Base-by-base conservation (phyloP, 306 rosid genomes). In the Styphnolobium japonicum region DNA sequence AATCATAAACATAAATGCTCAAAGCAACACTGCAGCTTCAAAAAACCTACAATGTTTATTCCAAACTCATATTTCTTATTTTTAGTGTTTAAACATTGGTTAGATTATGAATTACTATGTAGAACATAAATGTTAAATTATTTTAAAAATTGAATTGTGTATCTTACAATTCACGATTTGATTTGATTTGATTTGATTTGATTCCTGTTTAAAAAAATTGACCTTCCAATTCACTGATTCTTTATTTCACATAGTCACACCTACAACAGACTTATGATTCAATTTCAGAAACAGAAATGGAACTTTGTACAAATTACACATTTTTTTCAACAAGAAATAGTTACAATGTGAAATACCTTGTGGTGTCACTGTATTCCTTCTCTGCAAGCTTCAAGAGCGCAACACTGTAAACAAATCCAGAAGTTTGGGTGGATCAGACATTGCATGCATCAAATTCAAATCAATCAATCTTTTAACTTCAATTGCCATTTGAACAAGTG, bases 311-410 rank as follows among this genome's bases (percentile, higher is more conserved):
- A 58, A 64, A 34, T 34, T 31, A 62, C 3, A n/a, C 34, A 29
- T 1, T 70, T 56, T 40, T 49, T 31, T 6, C 34, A 62, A 56
- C 12, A 61, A n/a, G 11, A 12, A 75, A 31, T 33, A n/a, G 49
- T 34, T 51, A 23, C 52, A 57, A 48, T 2, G 23, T 12, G 15
- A 39, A 25, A 40, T 92, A 94, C 98, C 98, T 95, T 22, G 98
- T 92, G 48, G 98, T 92, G 76, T 98, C 98, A 84, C 98, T 85
- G 84, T 91, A 95, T 46, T 92, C 87, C 98, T 91, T 95, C 81
- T 90, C 92, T 25, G 94, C 90, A 66, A 95, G 98, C 86, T 85
- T 95, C 89, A 95, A 46, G 37, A 92, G 82, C 2, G 97, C 98
- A 80, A 86, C 98, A 85, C 98, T 94, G 92, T 45, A 87, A 81